Conservation (phyloP, 352 stramenopile genomes). For the Achlya hypogyna region DNA sequence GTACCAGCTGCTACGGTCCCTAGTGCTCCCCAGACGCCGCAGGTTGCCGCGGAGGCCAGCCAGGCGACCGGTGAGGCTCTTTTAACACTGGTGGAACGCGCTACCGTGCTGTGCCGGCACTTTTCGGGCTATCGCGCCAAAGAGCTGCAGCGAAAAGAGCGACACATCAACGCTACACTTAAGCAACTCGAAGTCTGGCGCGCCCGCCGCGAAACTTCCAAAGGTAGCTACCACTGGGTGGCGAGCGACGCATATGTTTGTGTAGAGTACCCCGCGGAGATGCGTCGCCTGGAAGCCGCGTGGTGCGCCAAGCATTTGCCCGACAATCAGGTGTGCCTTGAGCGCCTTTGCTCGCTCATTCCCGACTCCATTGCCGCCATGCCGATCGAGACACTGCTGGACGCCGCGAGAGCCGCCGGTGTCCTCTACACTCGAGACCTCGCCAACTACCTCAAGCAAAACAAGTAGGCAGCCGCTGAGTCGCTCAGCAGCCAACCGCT, state of each 20-base stretch:
- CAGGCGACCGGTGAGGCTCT: conserved; percentile 43
- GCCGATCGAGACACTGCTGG: conserved; percentile 44
- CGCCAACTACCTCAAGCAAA: conserved; percentile 68
- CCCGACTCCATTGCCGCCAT: conserved; percentile 49
- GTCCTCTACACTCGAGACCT: conserved; percentile 70
- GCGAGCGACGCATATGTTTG: neutral
- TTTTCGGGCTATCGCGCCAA: conserved; percentile 39
- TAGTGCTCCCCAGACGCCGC: conserved; percentile 24
- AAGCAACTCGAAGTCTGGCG: conserved; percentile 67
- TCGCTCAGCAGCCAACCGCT: neutral
- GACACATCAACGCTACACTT: conserved; percentile 40
- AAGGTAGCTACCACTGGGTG: conserved; percentile 16
- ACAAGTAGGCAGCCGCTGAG: conserved; percentile 24
- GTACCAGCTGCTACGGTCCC: conserved; percentile 24
- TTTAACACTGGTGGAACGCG: conserved; percentile 35
- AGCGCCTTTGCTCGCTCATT: conserved; percentile 38
- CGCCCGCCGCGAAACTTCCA: conserved; percentile 36
- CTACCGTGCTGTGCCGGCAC: conserved; percentile 31
- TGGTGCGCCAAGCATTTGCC: conserved; percentile 36
- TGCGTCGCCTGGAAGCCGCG: conserved; percentile 33
- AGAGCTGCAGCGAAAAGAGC: conserved; percentile 45
- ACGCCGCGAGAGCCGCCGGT: conserved; percentile 24
- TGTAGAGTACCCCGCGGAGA: conserved; percentile 41
- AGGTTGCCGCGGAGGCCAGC: conserved; percentile 28
- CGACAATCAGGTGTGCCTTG: conserved; percentile 33